Conservation (phyloP, 345 rosid species). For the Eucalyptus decipiens region DNA sequence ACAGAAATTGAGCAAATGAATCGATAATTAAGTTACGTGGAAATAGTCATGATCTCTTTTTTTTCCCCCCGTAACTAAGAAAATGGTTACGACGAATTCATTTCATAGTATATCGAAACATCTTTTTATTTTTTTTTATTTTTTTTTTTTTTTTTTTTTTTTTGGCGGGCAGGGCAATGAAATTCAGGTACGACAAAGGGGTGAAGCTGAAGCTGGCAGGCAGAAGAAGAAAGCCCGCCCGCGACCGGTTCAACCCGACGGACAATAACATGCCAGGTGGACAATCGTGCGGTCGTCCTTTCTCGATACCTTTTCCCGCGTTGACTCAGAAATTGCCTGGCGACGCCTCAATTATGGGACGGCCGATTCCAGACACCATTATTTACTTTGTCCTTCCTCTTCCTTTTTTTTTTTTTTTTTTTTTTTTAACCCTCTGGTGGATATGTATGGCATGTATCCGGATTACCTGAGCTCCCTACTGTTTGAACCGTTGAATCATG, state of each 20-base stretch:
- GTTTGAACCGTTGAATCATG: neutral
- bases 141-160: too few species aligned
- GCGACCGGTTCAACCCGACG: neutral
- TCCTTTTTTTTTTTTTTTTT: neutral
- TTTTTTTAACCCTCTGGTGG: neutral
- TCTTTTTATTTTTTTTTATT: rapidly evolving
- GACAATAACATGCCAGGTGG: neutral
- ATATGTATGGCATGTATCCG: neutral
- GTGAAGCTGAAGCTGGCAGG: neutral
- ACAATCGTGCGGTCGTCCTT: neutral
- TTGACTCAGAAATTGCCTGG: neutral
- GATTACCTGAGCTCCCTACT: neutral
- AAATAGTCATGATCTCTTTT: neutral
- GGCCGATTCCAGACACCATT: neutral
- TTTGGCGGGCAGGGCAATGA: neutral
- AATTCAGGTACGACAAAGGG: neutral
- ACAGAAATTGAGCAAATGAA: neutral
- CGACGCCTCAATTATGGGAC: neutral
- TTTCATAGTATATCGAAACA: neutral
- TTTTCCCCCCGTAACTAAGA: neutral
- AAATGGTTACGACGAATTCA: neutral
- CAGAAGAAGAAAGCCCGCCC: neutral
- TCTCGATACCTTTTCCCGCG: neutral
- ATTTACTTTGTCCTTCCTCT: neutral
- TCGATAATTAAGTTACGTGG: neutral